Evolutionary conservation across 768 basidiomycete genomes (phyloP), one percentile per base, ranked within the genome.

Genomic region (Amyloporia xantha): DNA sequence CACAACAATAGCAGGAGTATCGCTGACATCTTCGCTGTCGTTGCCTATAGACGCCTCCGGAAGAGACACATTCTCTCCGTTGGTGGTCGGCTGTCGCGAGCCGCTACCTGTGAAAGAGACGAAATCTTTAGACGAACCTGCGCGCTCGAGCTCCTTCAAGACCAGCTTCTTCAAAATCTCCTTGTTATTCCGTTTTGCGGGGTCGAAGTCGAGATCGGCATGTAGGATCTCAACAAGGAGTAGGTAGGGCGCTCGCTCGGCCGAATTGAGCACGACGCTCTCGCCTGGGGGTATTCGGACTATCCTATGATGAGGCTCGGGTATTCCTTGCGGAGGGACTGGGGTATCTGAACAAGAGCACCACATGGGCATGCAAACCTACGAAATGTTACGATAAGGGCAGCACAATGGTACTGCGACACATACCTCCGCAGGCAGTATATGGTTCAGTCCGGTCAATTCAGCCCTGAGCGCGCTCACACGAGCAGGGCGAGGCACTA

Each of bases 201-300:
- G 90, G 59, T 96, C 89, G 62, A 99, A 98, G 63, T 95, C 89
- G 27, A 99, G 76, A 58, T 98, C 95, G 26, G 82, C 84, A 52
- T 82, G 79, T 25, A 98, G 73, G 39, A 98, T 85, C 66, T 99
- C 96, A 50, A 98, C 79, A 52, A 94, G 75, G 20, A 99, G 77
- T 17, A 99, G 75, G 63, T 90, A 99, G 4, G 96, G 96, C 0
- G 92, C 93, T 28, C 89, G 79, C 66, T 99, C 94, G 2, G 96
- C 96, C 17, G 95, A 98, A 63, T 99, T 99, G 23, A 99, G 77
- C 9, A 98, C 96, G 39, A 98, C 96, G 49, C 91, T 88, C 71
- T 99, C 96, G 12, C 94, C 91, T 2, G 96, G 95, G 10, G 95
- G 94, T 60, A 99, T 95, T 54, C 96, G 84, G 44, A 98, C 93